These are phyloP conservation scores for Grosmannia clavigera DNA, from an alignment of 2,329 filamentous ascomycete genomes.

Conservation along the genomic window DNA sequence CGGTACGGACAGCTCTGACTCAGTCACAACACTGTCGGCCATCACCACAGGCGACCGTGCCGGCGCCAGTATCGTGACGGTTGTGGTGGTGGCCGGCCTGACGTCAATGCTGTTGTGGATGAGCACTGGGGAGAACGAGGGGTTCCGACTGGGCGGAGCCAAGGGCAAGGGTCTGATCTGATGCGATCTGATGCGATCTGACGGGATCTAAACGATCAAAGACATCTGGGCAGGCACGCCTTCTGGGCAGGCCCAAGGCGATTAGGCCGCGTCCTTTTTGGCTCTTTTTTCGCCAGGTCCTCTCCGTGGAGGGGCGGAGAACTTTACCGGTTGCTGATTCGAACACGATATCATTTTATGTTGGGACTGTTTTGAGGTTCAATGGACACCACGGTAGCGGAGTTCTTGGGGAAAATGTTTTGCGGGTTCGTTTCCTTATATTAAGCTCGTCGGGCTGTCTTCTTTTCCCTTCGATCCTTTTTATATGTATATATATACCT, in stretches of 20 bases:
- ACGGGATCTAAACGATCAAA: background rate
- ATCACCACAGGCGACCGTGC: slow-evolving; percentile 23
- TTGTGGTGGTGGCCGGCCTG: slow-evolving; percentile 19
- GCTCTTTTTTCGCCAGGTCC: no score
- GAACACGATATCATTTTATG: background rate
- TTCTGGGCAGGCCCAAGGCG: no score
- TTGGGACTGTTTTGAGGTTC: background rate
- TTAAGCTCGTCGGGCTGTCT: no score
- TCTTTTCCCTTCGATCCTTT: no score
- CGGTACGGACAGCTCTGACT: slow-evolving; percentile 9
- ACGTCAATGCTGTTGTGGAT: slow-evolving; percentile 24
- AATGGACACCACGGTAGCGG: background rate
- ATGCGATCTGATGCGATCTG: background rate
- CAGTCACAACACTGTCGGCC: background rate
- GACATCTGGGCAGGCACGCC: no score
- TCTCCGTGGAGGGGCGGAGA: no score
- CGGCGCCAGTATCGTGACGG: slow-evolving; percentile 29
- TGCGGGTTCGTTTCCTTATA: no score
- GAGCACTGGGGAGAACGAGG: slow-evolving; percentile 16
- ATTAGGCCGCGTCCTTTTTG: no score
- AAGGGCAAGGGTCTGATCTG: slow-evolving; percentile 9
- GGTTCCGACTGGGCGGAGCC: slow-evolving; percentile 6
- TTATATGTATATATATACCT: no score
- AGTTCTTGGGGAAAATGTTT: background rate
- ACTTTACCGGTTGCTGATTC: no score